Conservation (phyloP, 169 alveolate species). For the Babesia microti region DNA sequence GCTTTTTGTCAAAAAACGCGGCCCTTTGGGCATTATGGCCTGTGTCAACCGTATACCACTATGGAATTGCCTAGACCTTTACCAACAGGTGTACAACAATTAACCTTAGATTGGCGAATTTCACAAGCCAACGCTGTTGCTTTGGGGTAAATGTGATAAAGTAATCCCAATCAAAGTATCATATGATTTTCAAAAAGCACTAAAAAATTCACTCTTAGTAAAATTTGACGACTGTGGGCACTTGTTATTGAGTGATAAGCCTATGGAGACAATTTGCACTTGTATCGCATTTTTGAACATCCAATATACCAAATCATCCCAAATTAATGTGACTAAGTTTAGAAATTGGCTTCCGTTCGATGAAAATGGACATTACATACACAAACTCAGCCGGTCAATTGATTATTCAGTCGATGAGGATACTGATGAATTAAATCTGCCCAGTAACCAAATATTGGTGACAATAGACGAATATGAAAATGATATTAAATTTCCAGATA, state of each 20-base stretch:
- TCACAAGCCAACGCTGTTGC: constrained; percentile 30
- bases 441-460: constrained; percentile 1
- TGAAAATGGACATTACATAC: constrained; percentile 18
- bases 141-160: constrained; percentile 30
- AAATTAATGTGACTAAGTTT: constrained; percentile 10
- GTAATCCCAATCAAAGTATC: constrained; percentile 37
- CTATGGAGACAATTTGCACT: constrained; percentile 29
- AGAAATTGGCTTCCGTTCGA: constrained; percentile 37
- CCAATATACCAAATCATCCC: constrained; percentile 10
- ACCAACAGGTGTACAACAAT: constrained; percentile 56
- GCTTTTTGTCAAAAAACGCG: constrained; percentile 47
- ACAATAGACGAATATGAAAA: constrained; percentile 6
- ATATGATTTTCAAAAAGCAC: constrained; percentile 5
- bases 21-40: constrained; percentile 48
- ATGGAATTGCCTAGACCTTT: constrained; percentile 54
- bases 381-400: constrained; percentile 9
- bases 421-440: background rate
- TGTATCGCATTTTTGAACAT: constrained; percentile 30
- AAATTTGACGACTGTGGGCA: constrained; percentile 34
- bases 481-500: background rate
- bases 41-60: constrained; percentile 53
- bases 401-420: constrained; percentile 3
- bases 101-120: no score
- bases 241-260: constrained; percentile 27
- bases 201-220: constrained; percentile 35